phyloP scores from a whole-genome alignment of 148 eudicot species.

The Vaccinium macrocarpon region DNA sequence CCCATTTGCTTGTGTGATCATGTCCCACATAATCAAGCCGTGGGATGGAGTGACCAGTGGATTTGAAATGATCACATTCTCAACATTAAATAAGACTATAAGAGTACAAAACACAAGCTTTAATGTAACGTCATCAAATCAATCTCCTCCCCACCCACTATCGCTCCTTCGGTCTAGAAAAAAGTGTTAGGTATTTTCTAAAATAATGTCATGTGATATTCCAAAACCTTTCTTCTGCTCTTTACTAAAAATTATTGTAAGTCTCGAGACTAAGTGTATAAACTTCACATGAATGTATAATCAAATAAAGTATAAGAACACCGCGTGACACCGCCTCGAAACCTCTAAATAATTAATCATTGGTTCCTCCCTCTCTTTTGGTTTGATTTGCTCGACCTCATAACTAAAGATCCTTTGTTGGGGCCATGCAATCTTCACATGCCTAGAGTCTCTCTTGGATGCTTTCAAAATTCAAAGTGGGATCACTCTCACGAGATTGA shows the following conservation, averaged over 20 bases:
- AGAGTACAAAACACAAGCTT: too few species aligned
- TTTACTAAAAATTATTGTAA: too few species aligned
- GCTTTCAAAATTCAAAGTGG: not conserved
- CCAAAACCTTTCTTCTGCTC: too few species aligned
- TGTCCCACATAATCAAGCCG: not conserved
- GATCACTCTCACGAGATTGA: not conserved
- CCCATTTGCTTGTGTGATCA: not conserved
- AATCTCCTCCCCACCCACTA: too few species aligned
- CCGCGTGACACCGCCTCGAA: not conserved
- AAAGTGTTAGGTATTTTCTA: too few species aligned
- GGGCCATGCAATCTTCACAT: constrained; percentile 7
- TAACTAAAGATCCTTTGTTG: constrained; percentile 10
- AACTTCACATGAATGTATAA: not conserved
- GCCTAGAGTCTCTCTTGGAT: not conserved
- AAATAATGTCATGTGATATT: too few species aligned
- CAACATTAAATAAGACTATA: too few species aligned
- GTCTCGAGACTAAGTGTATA: not conserved
- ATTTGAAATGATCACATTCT: too few species aligned
- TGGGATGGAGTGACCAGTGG: too few species aligned
- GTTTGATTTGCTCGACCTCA: not conserved
- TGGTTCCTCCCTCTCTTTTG: not conserved
- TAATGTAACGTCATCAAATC: too few species aligned
- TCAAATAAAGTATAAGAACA: not conserved
- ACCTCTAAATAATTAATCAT: not conserved
- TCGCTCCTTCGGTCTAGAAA: too few species aligned